Base-by-base conservation (phyloP, 2,329 filamentous ascomycete species). In the Rhytidhysteron rufulum region DNA sequence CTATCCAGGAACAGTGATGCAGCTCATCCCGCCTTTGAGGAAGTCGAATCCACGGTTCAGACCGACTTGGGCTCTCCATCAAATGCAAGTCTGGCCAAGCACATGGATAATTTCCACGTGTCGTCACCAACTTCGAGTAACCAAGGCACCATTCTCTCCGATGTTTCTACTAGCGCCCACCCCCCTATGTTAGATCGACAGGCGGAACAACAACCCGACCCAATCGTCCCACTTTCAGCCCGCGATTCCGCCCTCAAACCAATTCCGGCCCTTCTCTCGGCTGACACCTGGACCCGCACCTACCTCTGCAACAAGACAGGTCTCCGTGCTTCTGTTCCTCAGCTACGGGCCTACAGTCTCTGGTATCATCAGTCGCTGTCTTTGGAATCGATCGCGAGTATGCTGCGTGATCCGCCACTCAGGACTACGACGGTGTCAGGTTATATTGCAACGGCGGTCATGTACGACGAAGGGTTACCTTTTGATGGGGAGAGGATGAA, bases 271-370 rank as follows among this genome's bases (percentile, higher is more conserved):
- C 60, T 51, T 40, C 38, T 27, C 11, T 34, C 44, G n/a, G 62
- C 60, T 18, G 55, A 54, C 9, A 31, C 31, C 15, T 65, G 62
- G 62, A 54, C 60, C 8, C 49, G 50, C 10, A 29, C 43, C 10
- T 58, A 62, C 42, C n/a, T n/a, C n/a, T n/a, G n/a, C n/a, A n/a
- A n/a, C n/a, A n/a, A n/a, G n/a, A 31, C 34, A 13, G 47, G 51
- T 3, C 40, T 21, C 7, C 58, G 55, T 17, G 60, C 60, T 21
- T 63, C 60, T 5, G 22, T 57, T 3, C 42, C 55, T 2, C 57
- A 54, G 37, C 53, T 65, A 11, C 59, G 60, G 10, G 56, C 58
- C 7, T 65, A 64, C 41, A 50, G 62, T 30, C 40, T 65, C 25
- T 65, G 62, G 62, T 43, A 58, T 24, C 41, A 56, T 24, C 60